Base-by-base conservation (phyloP, 805 yeast species). In the Starmerella powellii region DNA sequence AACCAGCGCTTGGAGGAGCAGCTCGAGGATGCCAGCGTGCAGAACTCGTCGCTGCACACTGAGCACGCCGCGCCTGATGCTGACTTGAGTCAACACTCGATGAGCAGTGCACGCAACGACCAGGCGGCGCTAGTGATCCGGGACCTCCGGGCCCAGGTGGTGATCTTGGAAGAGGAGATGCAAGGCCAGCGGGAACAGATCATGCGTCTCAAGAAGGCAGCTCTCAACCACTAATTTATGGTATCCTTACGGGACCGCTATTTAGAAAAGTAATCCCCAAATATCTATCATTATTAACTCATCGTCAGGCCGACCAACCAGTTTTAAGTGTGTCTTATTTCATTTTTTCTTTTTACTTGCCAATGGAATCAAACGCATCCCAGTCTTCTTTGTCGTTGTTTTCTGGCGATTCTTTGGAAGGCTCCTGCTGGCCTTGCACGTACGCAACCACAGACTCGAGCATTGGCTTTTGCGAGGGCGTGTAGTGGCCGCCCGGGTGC, bases 401-500 rank as follows among this genome's bases (percentile, higher is more conserved):
- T 15, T 40, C 39, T 3, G 31, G 17, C 34, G 17, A 23, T 8
- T 10, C 24, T 23, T 15, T 13, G 4, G 28, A 34, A 12, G 28
- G 32, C 29, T 23, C 40, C 31, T 24, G 40, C 6, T 30, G 30
- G 5, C 34, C 26, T 6, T 39, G 23, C 28, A 54, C 44, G 53
- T 64, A 64, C 8, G 51, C 50, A 3, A 53, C 49, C 8, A 64
- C 62, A 3, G 55, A 47, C 10, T 49, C 53, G 12, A 64, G 52
- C 38, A 67, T 60, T 42, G 70, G 73, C 60, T 81, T 82, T 38
- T 86, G 79, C 62, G 84, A 85, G 23, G 97, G 98, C 36, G 88
- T 95, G 64, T 81, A 86, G 58, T 88, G 98, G 1, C 97, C 96
- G 47, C 98, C 97, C 8, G 96, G 96, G 56, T 88, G 98, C 49